Base-by-base conservation (phyloP, 2,329 filamentous ascomycete genomes). In the Pseudogymnoascus sp. region DNA sequence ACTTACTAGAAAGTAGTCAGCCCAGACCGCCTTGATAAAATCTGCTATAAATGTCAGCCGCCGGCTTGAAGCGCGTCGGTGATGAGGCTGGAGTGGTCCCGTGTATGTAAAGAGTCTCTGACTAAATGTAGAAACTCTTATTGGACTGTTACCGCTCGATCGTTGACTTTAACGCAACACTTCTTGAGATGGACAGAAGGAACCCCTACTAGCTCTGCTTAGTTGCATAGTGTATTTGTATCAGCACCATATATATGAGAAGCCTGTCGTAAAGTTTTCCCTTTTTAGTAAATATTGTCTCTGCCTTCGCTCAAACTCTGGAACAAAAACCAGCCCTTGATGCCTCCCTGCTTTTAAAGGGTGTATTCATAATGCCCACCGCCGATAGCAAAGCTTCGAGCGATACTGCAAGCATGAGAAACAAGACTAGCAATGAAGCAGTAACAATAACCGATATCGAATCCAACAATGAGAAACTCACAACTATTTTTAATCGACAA, bases 21-120 rank as follows among this genome's bases (percentile, higher is more conserved):
- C 28, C 10, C 10, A 56, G 50, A 12, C n/a, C 19, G 28, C 50
- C 50, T 12, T 22, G 4, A 33, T 33, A 7, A 6, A 33, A 56
- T 22, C 10, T 56, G 22, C 50, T 56, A 35, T 19, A 33, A 28
- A 33, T 56, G 50, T 56, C 50, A 56, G 50, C 50, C 50, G 50
- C 50, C 28, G 50, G 22, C 26, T n/a, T 35, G 14, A 56, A 35
- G 28, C 28, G n/a, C 50, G 28, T 16, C 31, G 28, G n/a, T 35
- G 50, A 35, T 35, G 50, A 33, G 28, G 28, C 16, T 35, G 28
- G 28, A 56, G 26, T 14, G 50, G 50, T 56, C 50, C 50, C 50
- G 50, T 56, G 50, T 56, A 56, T 56, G 28, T n/a, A 56, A 56
- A 56, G n/a, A 56, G 50, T 33, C 50, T 56, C 50, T 56, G 50